These are phyloP conservation scores for Coniferiporia sulphurascens DNA, from an alignment of 1,284 basidiomycete genomes.

Conservation along the genomic window DNA sequence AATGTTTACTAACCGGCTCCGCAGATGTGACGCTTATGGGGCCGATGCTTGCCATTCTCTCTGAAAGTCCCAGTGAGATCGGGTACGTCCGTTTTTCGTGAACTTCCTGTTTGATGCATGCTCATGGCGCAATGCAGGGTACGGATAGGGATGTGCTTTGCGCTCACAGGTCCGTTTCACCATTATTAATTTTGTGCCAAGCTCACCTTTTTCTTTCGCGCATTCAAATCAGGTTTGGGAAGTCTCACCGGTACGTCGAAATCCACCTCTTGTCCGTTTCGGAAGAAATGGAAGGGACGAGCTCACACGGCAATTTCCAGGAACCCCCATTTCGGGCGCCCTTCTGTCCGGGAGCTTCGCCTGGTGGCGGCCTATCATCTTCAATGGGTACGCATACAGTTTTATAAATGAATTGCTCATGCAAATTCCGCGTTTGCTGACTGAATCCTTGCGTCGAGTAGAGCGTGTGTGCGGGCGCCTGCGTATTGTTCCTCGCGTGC, in stretches of 20 bases:
- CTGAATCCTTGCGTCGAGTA: too few relatives aligned
- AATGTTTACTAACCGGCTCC: neutral
- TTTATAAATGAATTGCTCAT: too few relatives aligned
- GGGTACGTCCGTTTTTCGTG: conserved; percentile 5
- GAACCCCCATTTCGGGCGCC: conserved; percentile 16
- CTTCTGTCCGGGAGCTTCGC: conserved; percentile 9
- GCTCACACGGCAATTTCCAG: neutral
- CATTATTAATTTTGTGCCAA: neutral
- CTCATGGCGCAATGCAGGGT: neutral
- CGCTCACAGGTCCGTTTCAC: conserved; percentile 10
- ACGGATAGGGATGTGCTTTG: conserved; percentile 16
- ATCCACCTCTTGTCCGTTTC: neutral
- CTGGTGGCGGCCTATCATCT: conserved; percentile 17
- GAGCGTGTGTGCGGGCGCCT: too few relatives aligned
- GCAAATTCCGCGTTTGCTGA: too few relatives aligned
- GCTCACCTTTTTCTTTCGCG: neutral
- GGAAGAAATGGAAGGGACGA: neutral
- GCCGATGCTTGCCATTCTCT: conserved; percentile 13
- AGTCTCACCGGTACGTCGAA: conserved; percentile 7
- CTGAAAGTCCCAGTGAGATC: conserved; percentile 9
- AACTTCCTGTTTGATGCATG: neutral
- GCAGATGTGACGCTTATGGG: conserved; percentile 12
- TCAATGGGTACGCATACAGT: conserved; percentile 6
- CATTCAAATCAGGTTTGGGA: conserved; percentile 5
- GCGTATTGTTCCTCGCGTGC: neutral